These are phyloP conservation scores for Puccinellia tenuiflora DNA, from an alignment of 176 grass and related monocot species.

Conservation along the genomic window DNA sequence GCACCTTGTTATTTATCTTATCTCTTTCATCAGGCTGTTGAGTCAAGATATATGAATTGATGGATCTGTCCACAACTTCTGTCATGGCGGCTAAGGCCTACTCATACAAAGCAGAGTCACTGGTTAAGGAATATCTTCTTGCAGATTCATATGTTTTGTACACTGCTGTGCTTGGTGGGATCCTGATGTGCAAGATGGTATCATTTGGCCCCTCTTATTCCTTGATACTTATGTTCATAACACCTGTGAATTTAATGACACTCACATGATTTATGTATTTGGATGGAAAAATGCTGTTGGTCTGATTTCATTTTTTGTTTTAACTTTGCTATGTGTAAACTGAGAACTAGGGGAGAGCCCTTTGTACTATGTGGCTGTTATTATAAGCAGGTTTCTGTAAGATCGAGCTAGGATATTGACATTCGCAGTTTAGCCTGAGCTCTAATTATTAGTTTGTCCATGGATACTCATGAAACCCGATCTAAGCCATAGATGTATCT, in stretches of 20 bases:
- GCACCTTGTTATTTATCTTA: conserved; percentile 13
- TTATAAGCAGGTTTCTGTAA: conserved; percentile 5
- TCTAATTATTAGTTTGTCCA: neutral
- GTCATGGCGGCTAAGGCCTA: conserved; percentile 61
- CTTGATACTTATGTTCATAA: neutral
- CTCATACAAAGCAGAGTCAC: conserved; percentile 60
- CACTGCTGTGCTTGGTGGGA: conserved; percentile 69
- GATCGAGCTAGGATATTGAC: neutral
- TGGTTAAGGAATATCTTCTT: conserved; percentile 90
- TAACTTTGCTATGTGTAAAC: conserved; percentile 2
- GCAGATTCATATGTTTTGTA: conserved; percentile 76
- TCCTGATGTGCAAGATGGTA: conserved; percentile 98
- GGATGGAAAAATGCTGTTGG: neutral
- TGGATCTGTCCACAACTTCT: conserved; percentile 46
- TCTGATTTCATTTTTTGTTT: neutral
- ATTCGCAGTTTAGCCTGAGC: neutral
- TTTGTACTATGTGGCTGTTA: neutral
- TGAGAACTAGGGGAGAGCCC: neutral
- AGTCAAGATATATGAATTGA: conserved; percentile 3
- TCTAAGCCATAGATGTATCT: neutral
- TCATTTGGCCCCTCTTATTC: neutral
- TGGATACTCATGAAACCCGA: neutral
- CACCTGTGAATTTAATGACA: conserved; percentile 10
- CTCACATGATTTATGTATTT: conserved; percentile 19
- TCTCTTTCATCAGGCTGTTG: conserved; percentile 24